Evolutionary conservation across 768 basidiomycete genomes (phyloP), one percentile per base, ranked within the genome.

Genomic region (Amanita subjunquillea): DNA sequence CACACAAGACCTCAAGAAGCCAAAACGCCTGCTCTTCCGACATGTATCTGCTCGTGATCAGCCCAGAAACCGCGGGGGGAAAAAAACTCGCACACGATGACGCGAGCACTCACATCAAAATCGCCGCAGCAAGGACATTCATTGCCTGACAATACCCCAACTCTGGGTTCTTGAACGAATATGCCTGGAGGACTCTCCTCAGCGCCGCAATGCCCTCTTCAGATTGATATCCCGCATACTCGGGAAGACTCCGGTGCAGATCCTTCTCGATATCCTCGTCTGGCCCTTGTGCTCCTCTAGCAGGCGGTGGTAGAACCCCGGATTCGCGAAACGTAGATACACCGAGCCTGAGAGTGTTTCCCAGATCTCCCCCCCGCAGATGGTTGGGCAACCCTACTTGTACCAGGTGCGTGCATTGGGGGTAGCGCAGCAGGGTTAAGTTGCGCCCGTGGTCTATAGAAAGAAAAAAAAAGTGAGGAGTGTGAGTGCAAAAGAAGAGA

Each of bases 221-320:
- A 7, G 79, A 79, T 63, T 99, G 96, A 64, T 96, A 99, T 2
- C 92, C 96, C 15, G 91, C 85, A 66, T 97, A 99, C 64, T 99
- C 96, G 0, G 96, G 96, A 52, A 99, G 70, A 71, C 91, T 93
- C 34, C 96, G 77, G 67, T 96, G 94, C 25, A 99, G 68, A 65
- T 99, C 96, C 66, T 99, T 99, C 72, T 98, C 96, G 40, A 99
- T 99, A 64, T 99, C 96, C 63, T 99, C 96, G 80, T 84, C 54
- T 82, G 78, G 6, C 91, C 93, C 54, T 76, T 74, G 65, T 92
- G 83, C 49, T 90, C 82, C 50, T 80, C 76, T 4, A 97, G 68
- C 13, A 98, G 73, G 6, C 74, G 72, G 10, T 80, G 75, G 64
- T 96, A 99, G 50, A 78, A 76, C 7, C 92, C 90, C 1, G 90